A percentile compares a stretch with the other conserved stretches of the same genome.
Evolutionary conservation across 1,284 basidiomycete genomes (phyloP).

Genomic region (Tilletia horrida): DNA sequence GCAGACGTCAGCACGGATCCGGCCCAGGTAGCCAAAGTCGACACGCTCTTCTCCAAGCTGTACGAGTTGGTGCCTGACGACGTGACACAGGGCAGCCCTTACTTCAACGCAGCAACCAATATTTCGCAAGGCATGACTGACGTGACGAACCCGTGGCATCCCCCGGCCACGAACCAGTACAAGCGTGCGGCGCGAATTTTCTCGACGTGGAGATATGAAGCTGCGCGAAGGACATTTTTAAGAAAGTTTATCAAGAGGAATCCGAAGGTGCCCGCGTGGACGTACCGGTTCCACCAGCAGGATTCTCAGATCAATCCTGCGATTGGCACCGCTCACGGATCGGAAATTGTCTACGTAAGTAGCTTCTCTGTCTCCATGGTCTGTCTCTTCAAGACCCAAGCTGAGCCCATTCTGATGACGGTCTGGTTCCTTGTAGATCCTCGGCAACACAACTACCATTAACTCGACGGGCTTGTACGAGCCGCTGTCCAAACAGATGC

Average conservation of each 20-base stretch:
- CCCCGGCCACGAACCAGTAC: slow-evolving; percentile 6
- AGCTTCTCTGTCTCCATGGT: too few species aligned
- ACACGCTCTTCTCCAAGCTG: not conserved
- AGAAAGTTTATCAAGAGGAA: not conserved
- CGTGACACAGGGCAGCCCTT: slow-evolving; percentile 1
- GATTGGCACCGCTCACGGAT: not conserved
- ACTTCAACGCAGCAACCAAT: not conserved
- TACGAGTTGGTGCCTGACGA: slow-evolving; percentile 17
- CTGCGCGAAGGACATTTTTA: not conserved
- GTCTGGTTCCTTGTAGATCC: not conserved
- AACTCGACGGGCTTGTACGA: slow-evolving; percentile 2
- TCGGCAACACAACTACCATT: not conserved
- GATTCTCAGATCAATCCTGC: slow-evolving; percentile 6
- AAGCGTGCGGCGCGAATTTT: slow-evolving; percentile 13
- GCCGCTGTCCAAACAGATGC: slow-evolving; percentile 1
- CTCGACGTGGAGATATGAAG: slow-evolving; percentile 12
- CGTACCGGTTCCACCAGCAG: slow-evolving; percentile 1
- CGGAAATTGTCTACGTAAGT: slow-evolving; percentile 12
- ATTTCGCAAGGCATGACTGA: not conserved
- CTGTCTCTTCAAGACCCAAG: not conserved
- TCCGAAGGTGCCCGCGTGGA: not conserved
- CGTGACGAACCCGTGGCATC: not conserved
- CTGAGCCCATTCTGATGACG: not conserved
- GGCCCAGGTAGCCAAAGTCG: not conserved
- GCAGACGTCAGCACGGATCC: slow-evolving; percentile 16